Evolutionary conservation across 108 stramenopile species (phyloP), one percentile per base, ranked within the genome.

Genomic region (Pinguiococcus pyrenoidosus): DNA sequence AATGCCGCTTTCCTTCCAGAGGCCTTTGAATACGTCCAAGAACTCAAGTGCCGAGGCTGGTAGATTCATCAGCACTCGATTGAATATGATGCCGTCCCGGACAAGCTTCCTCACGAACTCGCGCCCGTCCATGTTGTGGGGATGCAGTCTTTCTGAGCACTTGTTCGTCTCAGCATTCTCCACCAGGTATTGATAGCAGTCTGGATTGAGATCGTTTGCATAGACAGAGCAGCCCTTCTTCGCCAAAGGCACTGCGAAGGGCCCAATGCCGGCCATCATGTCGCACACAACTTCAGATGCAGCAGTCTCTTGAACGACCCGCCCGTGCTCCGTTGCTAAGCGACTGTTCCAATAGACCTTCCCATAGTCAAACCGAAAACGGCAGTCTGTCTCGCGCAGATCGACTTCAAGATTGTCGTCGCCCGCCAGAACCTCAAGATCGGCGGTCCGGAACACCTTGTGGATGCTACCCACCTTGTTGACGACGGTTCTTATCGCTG

Each of bases 311-410:
- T 82, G 48, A 26, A 92, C 82, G 32, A 97, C 51, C 20, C 86
- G 79, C 27, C 62, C 54, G 58, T 93, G 92, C 70, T 93, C 91
- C 25, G 75, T 72, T 18, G 20, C 82, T 37, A 93, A 61, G 32
- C 90, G 64, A 26, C 79, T 80, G 74, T 98, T 98, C 89, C 92
- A 98, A 64, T 98, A 98, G 12, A 98, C 96, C 46, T 78, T 75
- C 29, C 49, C 75, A 62, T 91, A 93, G 73, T 98, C 85, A 54
- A 98, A 70, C 32, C 57, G 51, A 52, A 92, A 95, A 37, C 42
- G 51, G 60, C 79, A 84, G 20, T 81, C 86, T 50, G 83, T 79
- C 69, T 98, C 92, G 35, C 72, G 78, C 16, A 98, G 61, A 29
- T 61, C 64, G 20, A 68, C 63, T 28, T 72, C 41, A 2, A 46